These are phyloP conservation scores for Phytophthora cactorum DNA, from an alignment of 352 stramenopile genomes.

Conservation along the genomic window DNA sequence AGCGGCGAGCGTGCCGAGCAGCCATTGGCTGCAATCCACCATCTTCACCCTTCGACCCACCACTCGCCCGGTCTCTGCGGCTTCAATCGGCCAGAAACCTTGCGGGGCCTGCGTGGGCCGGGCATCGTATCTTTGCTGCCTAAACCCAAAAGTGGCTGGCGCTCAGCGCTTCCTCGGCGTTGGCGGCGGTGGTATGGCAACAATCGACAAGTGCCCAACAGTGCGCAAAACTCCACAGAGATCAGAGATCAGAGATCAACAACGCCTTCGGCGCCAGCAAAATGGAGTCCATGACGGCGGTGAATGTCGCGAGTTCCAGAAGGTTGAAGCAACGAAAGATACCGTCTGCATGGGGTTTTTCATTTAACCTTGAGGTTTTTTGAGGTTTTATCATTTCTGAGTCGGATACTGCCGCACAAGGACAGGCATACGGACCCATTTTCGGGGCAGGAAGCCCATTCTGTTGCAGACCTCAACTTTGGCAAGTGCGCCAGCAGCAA, in stretches of 20 bases:
- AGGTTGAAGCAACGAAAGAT: conserved; percentile 26
- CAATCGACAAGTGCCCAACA: not conserved
- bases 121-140: conserved; percentile 26
- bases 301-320: conserved; percentile 9
- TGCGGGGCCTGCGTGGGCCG: not conserved
- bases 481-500: no score
- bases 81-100: conserved; percentile 23
- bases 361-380: conserved; percentile 15
- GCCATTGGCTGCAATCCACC: not conserved
- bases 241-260: not conserved
- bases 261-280: not conserved
- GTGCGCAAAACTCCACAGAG: not conserved
- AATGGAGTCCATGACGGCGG: not conserved
- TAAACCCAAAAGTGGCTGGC: conserved; percentile 12
- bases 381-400: conserved; percentile 29
- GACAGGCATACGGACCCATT: conserved; percentile 1
- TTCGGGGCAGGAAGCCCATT: not conserved
- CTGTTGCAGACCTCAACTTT: not conserved
- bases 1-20: not conserved
- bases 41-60: not conserved
- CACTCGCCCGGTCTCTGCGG: conserved; percentile 16
- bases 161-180: not conserved
- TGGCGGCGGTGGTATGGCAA: not conserved
- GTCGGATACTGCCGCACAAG: conserved; percentile 1
- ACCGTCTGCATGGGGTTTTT: conserved; percentile 1